Percentiles rank a stretch among this genome's conserved stretches.
phyloP scores from a whole-genome alignment of 1,139 yeast species.

The Yamadazyma conglobata region DNA sequence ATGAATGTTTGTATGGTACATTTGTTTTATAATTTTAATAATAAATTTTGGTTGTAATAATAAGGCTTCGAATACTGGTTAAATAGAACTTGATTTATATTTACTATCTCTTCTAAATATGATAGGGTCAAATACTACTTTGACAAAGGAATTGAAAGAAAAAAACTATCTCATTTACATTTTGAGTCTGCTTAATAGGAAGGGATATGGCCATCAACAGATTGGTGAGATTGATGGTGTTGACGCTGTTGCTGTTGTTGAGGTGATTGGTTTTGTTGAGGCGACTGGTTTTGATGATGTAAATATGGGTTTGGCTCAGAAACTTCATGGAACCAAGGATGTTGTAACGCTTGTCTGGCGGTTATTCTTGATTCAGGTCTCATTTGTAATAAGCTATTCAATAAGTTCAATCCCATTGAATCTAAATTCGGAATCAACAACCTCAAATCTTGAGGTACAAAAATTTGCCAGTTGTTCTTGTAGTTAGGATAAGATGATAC shows the following conservation, averaged over 20 bases:
- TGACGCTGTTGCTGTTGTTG: conserved; percentile 10
- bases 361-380: conserved; percentile 89
- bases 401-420: conserved; percentile 72
- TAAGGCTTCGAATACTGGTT: neutral
- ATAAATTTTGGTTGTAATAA: too few species aligned
- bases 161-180: too few species aligned
- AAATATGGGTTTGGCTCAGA: conserved; percentile 38
- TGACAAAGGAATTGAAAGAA: too few species aligned
- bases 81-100: too few species aligned
- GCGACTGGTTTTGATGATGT: conserved; percentile 36
- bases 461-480: conserved; percentile 72
- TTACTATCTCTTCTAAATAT: too few species aligned
- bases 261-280: conserved; percentile 23
- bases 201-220: neutral
- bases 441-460: conserved; percentile 81
- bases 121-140: too few species aligned
- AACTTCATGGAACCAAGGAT: conserved; percentile 92
- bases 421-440: conserved; percentile 75
- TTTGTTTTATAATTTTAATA: conserved; percentile 12
- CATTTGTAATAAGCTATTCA: conserved; percentile 78
- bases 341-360: conserved; percentile 89
- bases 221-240: conserved; percentile 4
- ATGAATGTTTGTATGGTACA: conserved; percentile 15
- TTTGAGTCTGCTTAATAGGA: too few species aligned
- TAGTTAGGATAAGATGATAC: conserved; percentile 83